Evolutionary conservation across 2,329 filamentous ascomycete species (phyloP), one percentile per base, ranked within the genome.

Genomic region (Paecilomyces dactylethromorphus): DNA sequence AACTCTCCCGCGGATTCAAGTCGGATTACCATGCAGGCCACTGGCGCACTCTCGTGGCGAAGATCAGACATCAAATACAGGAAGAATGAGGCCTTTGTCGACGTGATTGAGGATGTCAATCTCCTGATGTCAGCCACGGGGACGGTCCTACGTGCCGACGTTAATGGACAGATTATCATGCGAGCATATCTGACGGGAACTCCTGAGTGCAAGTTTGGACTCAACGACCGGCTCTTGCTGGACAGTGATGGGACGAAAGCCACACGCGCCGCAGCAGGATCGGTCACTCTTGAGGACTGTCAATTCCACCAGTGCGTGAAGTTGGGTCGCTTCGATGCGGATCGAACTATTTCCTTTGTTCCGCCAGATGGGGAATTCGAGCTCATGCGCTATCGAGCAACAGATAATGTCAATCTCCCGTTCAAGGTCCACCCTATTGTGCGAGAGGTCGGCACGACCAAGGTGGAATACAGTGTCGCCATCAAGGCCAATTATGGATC

Each of bases 371-470:
- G 94, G 65, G 93, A 97, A 72, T 99, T 99, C 75, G 94, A 99
- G 79, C 84, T 99, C 62, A 99, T 99, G 94, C 89, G 92, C 54
- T 99, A 99, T 76, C 91, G 95, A 56, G 92, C 94, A 11, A 97
- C 93, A 24, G 94, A 99, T 74, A 99, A 99, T 71, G 93, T 99
- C 72, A 99, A 99, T 72, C 81, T 99, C 15, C 95, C 94, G 0
- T 99, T 99, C 84, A 97, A 97, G 75, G 92, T 99, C 10, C 94
- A 99, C 72, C 93, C 93, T 65, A 99, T 99, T 66, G 94, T 99
- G 70, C 96, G 96, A 72, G 94, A 99, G 76, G 85, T 97, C 60
- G 93, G 94, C 64, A 95, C 94, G 71, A 94, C 91, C 50, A 97
- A 97, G 76, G 94, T 99, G 61, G 94, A 99, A 77, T 99, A 97